Conservation (phyloP, 371 early-diverging fungal species). For the Dichotomocladium elegans region DNA sequence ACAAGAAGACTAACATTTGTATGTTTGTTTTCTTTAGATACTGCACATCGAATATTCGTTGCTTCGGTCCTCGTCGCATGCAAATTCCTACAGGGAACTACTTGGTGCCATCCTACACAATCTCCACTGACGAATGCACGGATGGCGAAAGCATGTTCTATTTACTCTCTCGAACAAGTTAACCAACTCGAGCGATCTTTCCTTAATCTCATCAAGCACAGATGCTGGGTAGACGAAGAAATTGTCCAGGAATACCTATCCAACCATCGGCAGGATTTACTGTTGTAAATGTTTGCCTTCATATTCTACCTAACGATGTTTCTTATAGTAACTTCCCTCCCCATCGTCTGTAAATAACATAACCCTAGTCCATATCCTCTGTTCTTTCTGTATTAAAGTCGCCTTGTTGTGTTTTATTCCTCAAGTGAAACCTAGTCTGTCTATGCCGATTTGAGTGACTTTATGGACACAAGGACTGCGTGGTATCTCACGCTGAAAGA, state of each 20-base stretch:
- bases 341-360: too few species aligned
- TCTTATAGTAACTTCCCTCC: too few species aligned
- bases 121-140: conserved; percentile 14
- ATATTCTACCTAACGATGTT: too few species aligned
- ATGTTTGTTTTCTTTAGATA: conserved; percentile 11
- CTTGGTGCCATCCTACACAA: conserved; percentile 10
- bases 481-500: too few species aligned
- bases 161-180: conserved; percentile 20
- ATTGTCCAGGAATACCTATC: conserved; percentile 19
- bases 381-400: too few species aligned
- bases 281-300: background rate
- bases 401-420: too few species aligned
- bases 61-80: conserved; percentile 23
- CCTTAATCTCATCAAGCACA: conserved; percentile 21
- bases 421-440: too few species aligned
- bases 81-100: conserved; percentile 25
- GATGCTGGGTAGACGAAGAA: conserved; percentile 24
- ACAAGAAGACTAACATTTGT: background rate
- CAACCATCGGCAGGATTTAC: conserved; percentile 13
- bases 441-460: too few species aligned
- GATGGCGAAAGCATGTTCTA: conserved; percentile 14
- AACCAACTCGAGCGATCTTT: conserved; percentile 26
- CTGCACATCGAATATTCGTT: conserved; percentile 24
- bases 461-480: too few species aligned
- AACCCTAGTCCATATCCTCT: too few species aligned